These are phyloP conservation scores for Myxozyma sirexii DNA, from an alignment of 805 yeast species.

Conservation along the genomic window DNA sequence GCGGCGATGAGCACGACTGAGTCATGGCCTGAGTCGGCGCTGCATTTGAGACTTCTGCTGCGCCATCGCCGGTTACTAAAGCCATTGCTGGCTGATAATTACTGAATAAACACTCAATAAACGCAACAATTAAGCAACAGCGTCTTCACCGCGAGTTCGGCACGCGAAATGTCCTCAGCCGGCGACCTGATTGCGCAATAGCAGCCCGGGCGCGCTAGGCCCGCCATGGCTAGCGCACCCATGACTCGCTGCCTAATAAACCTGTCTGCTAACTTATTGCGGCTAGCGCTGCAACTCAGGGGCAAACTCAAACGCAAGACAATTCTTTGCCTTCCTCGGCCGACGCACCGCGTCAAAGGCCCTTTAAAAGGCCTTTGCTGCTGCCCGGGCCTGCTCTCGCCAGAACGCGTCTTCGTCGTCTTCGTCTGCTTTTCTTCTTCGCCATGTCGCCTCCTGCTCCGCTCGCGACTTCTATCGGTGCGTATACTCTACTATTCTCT, in stretches of 20 bases:
- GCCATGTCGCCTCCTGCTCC: constrained; percentile 1
- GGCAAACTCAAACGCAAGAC: not conserved
- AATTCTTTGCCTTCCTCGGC: not conserved
- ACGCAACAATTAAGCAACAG: too few species aligned
- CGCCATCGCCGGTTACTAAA: too few species aligned
- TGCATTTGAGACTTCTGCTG: too few species aligned
- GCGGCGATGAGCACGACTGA: too few species aligned
- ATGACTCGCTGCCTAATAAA: too few species aligned
- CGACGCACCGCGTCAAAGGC: too few species aligned
- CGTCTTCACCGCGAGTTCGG: too few species aligned
- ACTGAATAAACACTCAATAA: too few species aligned
- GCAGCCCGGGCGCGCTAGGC: not conserved
- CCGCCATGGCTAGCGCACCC: not conserved
- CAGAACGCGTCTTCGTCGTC: not conserved
- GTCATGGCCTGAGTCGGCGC: too few species aligned
- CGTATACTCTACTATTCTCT: not conserved
- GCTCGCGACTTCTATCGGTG: not conserved
- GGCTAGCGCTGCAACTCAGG: constrained; percentile 5
- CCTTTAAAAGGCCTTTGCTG: too few species aligned
- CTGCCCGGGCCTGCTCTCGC: too few species aligned
- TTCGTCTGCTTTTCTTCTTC: not conserved
- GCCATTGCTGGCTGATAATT: too few species aligned
- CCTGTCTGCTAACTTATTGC: not conserved
- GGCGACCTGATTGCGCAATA: constrained; percentile 9
- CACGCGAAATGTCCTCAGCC: constrained; percentile 9